Evolutionary conservation across 2,329 filamentous ascomycete genomes (phyloP).

Genomic region (Penicillium psychrosexuale): DNA sequence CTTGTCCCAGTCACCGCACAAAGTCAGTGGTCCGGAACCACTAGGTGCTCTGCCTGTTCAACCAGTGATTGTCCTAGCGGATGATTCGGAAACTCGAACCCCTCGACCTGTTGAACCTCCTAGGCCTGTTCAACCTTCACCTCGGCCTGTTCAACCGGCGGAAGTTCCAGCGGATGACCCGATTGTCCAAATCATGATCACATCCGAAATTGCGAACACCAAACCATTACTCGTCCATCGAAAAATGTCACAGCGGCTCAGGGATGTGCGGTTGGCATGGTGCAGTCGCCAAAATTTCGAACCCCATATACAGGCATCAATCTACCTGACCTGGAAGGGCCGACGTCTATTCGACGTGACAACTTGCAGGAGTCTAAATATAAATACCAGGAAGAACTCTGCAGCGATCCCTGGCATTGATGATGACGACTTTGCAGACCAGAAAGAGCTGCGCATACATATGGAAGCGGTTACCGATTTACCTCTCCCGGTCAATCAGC

Average conservation of each 20-base stretch:
- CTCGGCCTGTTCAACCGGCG: not conserved
- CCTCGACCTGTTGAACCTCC: not conserved
- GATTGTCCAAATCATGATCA: constrained; percentile 63
- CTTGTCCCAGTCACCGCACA: not conserved
- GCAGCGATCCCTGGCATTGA: constrained; percentile 30
- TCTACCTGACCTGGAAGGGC: constrained; percentile 78
- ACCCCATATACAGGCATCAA: constrained; percentile 48
- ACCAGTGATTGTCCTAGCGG: not conserved
- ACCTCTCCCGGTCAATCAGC: constrained; percentile 45
- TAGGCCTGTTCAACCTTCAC: not conserved
- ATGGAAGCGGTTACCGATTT: constrained; percentile 75
- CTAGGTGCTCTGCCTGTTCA: not conserved
- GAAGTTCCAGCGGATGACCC: constrained; percentile 41
- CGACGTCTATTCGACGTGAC: constrained; percentile 72
- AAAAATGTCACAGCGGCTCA: constrained; percentile 64
- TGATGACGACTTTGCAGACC: constrained; percentile 45
- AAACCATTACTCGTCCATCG: constrained; percentile 62
- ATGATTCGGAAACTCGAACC: not conserved
- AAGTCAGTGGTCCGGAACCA: not conserved
- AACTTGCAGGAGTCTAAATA: constrained; percentile 66
- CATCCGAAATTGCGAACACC: constrained; percentile 62
- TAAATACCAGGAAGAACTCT: constrained; percentile 48
- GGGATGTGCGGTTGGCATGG: constrained; percentile 68
- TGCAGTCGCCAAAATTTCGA: constrained; percentile 58
- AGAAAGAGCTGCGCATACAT: constrained; percentile 60